Evolutionary conservation across 1,284 basidiomycete genomes (phyloP), one percentile per base, ranked within the genome.

Genomic region (Boletus sp.): DNA sequence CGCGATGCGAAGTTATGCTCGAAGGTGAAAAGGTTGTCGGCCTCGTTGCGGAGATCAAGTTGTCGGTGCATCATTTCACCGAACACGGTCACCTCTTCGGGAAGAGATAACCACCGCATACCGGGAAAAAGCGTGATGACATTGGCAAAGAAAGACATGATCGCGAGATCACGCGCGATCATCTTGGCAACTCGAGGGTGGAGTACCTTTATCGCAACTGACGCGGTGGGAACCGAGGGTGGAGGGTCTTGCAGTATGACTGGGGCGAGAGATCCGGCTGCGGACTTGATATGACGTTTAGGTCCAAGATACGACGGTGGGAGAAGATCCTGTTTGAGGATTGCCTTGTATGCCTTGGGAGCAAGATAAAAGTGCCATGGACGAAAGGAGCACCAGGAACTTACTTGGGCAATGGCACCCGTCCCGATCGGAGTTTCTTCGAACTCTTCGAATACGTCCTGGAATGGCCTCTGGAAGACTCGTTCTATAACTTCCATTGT

Each of bases 41-140:
- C 94, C 68, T 99, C 96, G 57, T 90, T 81, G 23, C 92, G 78
- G 44, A 99, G 71, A 66, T 99, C 92, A 32, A 99, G 77, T 68
- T 99, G 96, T 58, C 85, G 88, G 61, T 84, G 81, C 96, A 99
- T 99, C 91, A 99, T 95, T n/a, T 78, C 72, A 3, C 94, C 91
- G 65, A 99, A 99, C 0, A 95, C 92, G 10, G 82, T 73, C 4
- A 98, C 95, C 68, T 99, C 96, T 61, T 99, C 93, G 0, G 94
- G 92, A 10, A 99, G 79, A 9, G 93, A 96, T 32, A 99, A 70
- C 96, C 96, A 99, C 57, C 94, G 78, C 82, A 97, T 93, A 13
- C 94, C 93, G 0, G 96, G 96, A 47, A 99, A 69, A 16, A 86
- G 49, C 48, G 91, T 83, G 57, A 99, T 76, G 38, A 81, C 67